phyloP scores from a whole-genome alignment of 768 basidiomycete species.

The Pulveroboletus sp. region DNA sequence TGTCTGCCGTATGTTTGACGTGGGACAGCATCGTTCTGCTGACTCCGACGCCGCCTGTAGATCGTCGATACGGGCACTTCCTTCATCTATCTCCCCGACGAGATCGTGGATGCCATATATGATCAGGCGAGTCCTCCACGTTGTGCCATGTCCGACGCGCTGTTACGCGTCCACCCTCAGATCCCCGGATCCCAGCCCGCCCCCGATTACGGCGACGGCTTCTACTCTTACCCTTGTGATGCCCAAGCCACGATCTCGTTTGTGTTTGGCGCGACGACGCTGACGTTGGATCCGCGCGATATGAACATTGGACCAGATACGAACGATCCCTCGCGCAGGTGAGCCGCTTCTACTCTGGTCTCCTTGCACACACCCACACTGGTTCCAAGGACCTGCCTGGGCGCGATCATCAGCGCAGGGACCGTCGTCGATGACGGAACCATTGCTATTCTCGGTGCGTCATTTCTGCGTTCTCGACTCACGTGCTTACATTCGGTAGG shows the following conservation, averaged over 20 bases:
- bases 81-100: constrained; percentile 54
- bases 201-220: constrained; percentile 44
- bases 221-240: constrained; percentile 56
- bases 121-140: constrained; percentile 27
- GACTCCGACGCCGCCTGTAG: constrained; percentile 27
- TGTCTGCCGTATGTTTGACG: constrained; percentile 17
- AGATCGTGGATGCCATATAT: constrained; percentile 47
- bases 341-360: neutral
- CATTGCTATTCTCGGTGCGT: constrained; percentile 20
- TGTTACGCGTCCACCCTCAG: constrained; percentile 28
- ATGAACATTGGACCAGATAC: constrained; percentile 51
- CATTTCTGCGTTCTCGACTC: neutral
- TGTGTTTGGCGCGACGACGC: constrained; percentile 40
- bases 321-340: constrained; percentile 31
- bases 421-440: neutral
- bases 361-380: no score
- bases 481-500: constrained; percentile 28
- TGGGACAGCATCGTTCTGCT: constrained; percentile 3
- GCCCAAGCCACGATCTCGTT: constrained; percentile 37
- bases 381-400: constrained; percentile 50
- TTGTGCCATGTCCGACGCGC: neutral
- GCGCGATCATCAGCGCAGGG: constrained; percentile 46
- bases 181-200: constrained; percentile 48
- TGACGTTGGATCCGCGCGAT: constrained; percentile 45
- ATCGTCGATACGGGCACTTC: constrained; percentile 71